Evolutionary conservation across 2,329 filamentous ascomycete species (phyloP).

Genomic region (Coniochaeta sp.): DNA sequence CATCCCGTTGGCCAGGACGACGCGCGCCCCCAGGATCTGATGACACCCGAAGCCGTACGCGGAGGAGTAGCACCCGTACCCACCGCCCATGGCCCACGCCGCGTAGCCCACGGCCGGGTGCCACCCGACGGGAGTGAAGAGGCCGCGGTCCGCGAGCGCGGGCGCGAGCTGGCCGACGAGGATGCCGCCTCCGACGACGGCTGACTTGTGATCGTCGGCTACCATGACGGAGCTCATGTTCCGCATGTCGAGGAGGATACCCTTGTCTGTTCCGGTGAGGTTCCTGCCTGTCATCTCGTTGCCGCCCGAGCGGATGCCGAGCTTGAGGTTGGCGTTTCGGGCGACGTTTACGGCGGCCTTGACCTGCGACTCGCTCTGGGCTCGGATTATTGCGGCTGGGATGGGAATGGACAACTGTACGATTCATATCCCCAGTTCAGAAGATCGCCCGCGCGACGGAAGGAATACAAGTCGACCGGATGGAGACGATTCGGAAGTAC

Average conservation of each 20-base stretch:
- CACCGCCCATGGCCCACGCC: neutral
- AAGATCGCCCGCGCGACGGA: no score
- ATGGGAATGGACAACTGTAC: no score
- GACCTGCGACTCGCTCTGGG: neutral
- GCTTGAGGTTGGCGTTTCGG: neutral
- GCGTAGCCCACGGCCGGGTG: neutral
- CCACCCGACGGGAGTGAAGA: neutral
- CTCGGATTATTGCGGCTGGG: neutral
- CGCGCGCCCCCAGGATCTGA: neutral
- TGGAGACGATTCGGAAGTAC: constrained; percentile 7
- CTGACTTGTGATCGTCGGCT: neutral
- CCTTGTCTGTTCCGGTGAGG: neutral
- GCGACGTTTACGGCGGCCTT: neutral
- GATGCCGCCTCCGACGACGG: neutral
- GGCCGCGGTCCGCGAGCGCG: neutral
- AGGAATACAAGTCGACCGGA: constrained; percentile 3
- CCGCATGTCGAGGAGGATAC: neutral
- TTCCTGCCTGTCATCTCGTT: neutral
- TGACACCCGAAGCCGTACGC: neutral
- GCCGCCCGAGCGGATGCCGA: neutral
- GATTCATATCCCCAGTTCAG: no score
- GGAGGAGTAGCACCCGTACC: neutral
- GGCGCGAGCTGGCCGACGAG: neutral
- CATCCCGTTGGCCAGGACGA: neutral
- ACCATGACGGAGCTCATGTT: neutral